Evolutionary conservation across 805 yeast genomes (phyloP).

Genomic region (Wickerhamiella occidentalis): DNA sequence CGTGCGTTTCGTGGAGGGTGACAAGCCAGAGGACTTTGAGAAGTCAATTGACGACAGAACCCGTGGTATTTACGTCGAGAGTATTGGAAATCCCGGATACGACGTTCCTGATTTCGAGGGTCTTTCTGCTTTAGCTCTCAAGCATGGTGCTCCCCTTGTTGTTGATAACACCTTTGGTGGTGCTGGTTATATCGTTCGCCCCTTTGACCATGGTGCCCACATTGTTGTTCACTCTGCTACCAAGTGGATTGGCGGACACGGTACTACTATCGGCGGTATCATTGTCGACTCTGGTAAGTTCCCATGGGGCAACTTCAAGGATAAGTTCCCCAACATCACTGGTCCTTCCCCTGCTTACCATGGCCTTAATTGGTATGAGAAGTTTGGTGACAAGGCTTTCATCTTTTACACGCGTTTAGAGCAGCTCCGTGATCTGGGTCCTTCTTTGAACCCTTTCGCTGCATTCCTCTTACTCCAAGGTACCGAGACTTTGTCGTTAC

Average conservation of each 20-base stretch:
- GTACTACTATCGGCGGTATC: constrained; percentile 88
- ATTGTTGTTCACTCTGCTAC: constrained; percentile 90
- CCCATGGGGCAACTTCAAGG: constrained; percentile 78
- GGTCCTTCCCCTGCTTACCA: constrained; percentile 90
- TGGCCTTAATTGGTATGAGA: constrained; percentile 71
- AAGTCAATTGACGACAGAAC: constrained; percentile 69
- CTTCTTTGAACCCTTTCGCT: constrained; percentile 77
- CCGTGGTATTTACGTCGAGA: constrained; percentile 78
- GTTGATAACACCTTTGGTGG: constrained; percentile 97
- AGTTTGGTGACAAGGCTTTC: constrained; percentile 32
- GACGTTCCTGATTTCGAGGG: constrained; percentile 84
- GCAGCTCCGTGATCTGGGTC: constrained; percentile 70
- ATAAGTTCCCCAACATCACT: constrained; percentile 83
- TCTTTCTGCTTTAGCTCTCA: constrained; percentile 65
- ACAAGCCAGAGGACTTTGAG: constrained; percentile 57
- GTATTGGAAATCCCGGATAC: constrained; percentile 87
- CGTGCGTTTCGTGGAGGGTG: constrained; percentile 75
- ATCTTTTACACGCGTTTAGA: constrained; percentile 20
- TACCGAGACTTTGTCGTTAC: constrained; percentile 81
- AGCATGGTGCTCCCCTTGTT: constrained; percentile 76
- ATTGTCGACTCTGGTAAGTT: constrained; percentile 62
- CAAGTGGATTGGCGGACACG: constrained; percentile 97
- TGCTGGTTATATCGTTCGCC: constrained; percentile 78
- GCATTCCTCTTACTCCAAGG: constrained; percentile 83
- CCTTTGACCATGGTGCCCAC: constrained; percentile 83